Conservation (phyloP, 2,329 filamentous ascomycete genomes). For the Fusarium mexicanum region DNA sequence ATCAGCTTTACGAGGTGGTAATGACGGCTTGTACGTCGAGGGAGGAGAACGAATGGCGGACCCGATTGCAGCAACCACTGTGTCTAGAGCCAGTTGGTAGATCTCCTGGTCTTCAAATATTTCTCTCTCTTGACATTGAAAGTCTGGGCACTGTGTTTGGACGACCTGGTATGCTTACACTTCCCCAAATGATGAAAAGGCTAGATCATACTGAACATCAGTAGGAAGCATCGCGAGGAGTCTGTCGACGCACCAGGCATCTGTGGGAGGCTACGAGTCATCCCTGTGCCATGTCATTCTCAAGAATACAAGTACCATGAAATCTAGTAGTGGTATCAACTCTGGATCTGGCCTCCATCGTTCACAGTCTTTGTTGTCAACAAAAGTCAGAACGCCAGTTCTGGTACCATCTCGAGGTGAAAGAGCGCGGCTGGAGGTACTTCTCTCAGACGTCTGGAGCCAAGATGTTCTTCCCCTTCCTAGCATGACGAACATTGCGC, state of each 20-base stretch:
- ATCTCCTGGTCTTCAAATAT: slow-evolving; percentile 65
- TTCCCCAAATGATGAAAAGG: neutral
- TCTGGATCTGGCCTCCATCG: slow-evolving; percentile 70
- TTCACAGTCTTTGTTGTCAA: slow-evolving; percentile 82
- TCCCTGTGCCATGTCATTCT: slow-evolving; percentile 81
- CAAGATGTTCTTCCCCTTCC: slow-evolving; percentile 83
- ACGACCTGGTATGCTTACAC: slow-evolving; percentile 65
- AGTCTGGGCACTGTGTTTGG: slow-evolving; percentile 80
- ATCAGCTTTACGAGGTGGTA: slow-evolving; percentile 83
- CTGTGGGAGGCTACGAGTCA: slow-evolving; percentile 75
- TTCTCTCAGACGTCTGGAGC: slow-evolving; percentile 85
- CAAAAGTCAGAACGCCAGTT: slow-evolving; percentile 71
- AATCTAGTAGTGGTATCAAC: slow-evolving; percentile 56
- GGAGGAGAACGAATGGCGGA: slow-evolving; percentile 85
- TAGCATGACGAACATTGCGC: slow-evolving; percentile 74
- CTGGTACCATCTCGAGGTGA: slow-evolving; percentile 80
- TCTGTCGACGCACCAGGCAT: slow-evolving; percentile 82
- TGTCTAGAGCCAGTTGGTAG: slow-evolving; percentile 59
- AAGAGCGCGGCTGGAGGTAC: slow-evolving; percentile 77
- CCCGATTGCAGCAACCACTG: slow-evolving; percentile 65
- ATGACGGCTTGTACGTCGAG: slow-evolving; percentile 84
- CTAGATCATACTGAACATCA: slow-evolving; percentile 6
- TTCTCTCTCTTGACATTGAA: slow-evolving; percentile 75
- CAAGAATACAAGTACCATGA: slow-evolving; percentile 81
- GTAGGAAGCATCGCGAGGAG: slow-evolving; percentile 70